These are phyloP conservation scores for Xylaria sp. DNA, from an alignment of 2,329 filamentous ascomycete genomes.

Conservation along the genomic window DNA sequence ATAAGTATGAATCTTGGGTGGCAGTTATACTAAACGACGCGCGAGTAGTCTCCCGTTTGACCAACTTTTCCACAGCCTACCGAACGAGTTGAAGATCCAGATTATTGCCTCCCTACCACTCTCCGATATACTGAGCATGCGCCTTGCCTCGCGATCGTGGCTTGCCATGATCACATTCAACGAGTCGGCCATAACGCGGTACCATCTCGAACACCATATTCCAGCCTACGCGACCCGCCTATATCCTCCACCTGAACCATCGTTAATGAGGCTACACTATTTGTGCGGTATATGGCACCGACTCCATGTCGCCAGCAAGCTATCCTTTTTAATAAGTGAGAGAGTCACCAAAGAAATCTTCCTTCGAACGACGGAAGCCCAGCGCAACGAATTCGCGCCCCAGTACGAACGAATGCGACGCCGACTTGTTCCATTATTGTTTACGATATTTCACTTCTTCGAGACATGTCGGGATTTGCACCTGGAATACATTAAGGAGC, in stretches of 20 bases:
- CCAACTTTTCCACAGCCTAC: slow-evolving; percentile 67
- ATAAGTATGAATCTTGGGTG: not conserved
- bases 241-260: slow-evolving; percentile 64
- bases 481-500: slow-evolving; percentile 64
- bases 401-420: slow-evolving; percentile 73
- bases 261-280: slow-evolving; percentile 67
- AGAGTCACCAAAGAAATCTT: slow-evolving; percentile 75
- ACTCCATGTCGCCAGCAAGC: slow-evolving; percentile 71
- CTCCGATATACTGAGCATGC: slow-evolving; percentile 68
- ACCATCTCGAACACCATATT: slow-evolving; percentile 69
- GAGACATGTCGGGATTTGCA: slow-evolving; percentile 71
- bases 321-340: slow-evolving; percentile 70
- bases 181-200: slow-evolving; percentile 69
- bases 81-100: slow-evolving; percentile 71
- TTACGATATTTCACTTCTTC: slow-evolving; percentile 75
- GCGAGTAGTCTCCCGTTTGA: slow-evolving; percentile 59
- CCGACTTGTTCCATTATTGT: slow-evolving; percentile 70
- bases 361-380: slow-evolving; percentile 64
- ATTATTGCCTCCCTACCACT: slow-evolving; percentile 70
- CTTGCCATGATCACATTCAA: slow-evolving; percentile 69
- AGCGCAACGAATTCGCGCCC: slow-evolving; percentile 67
- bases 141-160: slow-evolving; percentile 68
- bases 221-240: slow-evolving; percentile 69
- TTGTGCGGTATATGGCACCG: slow-evolving; percentile 74
- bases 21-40: slow-evolving; percentile 19